phyloP scores from a whole-genome alignment of 2,329 filamentous ascomycete genomes.

The Talaromyces atroroseus region DNA sequence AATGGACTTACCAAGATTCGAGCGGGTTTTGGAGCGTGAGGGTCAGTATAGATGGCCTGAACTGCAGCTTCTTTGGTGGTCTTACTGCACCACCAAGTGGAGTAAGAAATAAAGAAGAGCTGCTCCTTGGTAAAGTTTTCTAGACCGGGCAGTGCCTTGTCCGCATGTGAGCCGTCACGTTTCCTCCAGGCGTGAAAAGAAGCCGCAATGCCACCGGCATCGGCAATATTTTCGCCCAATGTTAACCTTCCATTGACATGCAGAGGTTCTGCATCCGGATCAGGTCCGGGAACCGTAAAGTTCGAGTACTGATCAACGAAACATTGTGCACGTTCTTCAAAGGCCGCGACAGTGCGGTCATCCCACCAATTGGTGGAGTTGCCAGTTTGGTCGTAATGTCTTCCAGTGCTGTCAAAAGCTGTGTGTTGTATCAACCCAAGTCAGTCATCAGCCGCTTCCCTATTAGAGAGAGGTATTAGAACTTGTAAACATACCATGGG shows the following conservation, averaged over 20 bases:
- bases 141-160: conserved; percentile 55
- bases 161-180: conserved; percentile 48
- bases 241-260: conserved; percentile 61
- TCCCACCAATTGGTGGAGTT: conserved; percentile 66
- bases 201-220: conserved; percentile 61
- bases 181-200: conserved; percentile 62
- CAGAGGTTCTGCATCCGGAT: conserved; percentile 47
- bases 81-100: conserved; percentile 63
- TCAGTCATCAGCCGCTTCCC: neutral
- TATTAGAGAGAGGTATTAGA: neutral
- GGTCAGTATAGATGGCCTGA: conserved; percentile 55
- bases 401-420: conserved; percentile 62
- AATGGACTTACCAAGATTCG: conserved; percentile 44
- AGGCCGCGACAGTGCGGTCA: conserved; percentile 52
- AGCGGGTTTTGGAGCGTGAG: conserved; percentile 59
- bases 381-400: conserved; percentile 60
- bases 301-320: conserved; percentile 64
- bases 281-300: conserved; percentile 52
- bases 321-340: conserved; percentile 56
- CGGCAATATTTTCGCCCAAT: conserved; percentile 66
- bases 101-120: conserved; percentile 63
- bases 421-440: conserved; percentile 7
- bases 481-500: conserved; percentile 43
- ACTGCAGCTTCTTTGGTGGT: conserved; percentile 54
- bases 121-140: conserved; percentile 61